phyloP scores from a whole-genome alignment of 2,329 filamentous ascomycete genomes.

The Fusarium tricinctum region DNA sequence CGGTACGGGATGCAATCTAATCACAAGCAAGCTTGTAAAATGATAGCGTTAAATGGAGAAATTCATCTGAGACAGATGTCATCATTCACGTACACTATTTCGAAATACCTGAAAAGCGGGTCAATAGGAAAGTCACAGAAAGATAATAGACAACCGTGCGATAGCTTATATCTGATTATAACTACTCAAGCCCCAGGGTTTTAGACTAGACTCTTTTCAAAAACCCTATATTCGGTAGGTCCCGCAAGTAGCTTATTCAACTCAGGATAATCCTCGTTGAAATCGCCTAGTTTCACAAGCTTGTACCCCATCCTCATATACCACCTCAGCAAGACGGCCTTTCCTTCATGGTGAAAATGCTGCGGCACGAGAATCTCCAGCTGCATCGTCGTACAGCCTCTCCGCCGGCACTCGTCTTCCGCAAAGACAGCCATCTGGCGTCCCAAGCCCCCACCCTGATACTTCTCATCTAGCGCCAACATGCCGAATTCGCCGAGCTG shows the following conservation, averaged over 20 bases:
- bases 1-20: not conserved
- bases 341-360: constrained; percentile 47
- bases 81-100: not conserved
- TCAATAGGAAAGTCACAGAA: not conserved
- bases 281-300: constrained; percentile 47
- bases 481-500: constrained; percentile 49
- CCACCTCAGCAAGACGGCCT: constrained; percentile 49
- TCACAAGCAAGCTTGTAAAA: not conserved
- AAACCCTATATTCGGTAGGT: constrained; percentile 49
- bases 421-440: constrained; percentile 48
- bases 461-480: constrained; percentile 45
- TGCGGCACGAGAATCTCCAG: constrained; percentile 50
- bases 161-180: not conserved
- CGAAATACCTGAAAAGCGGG: constrained; percentile 7
- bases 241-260: constrained; percentile 47
- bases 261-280: constrained; percentile 49
- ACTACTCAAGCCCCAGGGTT: fast-evolving
- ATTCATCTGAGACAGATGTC: not conserved
- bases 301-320: constrained; percentile 51
- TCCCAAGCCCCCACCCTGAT: constrained; percentile 48
- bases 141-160: too few species aligned
- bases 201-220: constrained; percentile 46
- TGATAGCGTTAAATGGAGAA: not conserved
- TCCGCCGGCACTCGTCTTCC: constrained; percentile 46
- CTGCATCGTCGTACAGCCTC: constrained; percentile 50